Conservation (phyloP, 2,329 filamentous ascomycete genomes). For the Teratosphaeria epicoccoides region DNA sequence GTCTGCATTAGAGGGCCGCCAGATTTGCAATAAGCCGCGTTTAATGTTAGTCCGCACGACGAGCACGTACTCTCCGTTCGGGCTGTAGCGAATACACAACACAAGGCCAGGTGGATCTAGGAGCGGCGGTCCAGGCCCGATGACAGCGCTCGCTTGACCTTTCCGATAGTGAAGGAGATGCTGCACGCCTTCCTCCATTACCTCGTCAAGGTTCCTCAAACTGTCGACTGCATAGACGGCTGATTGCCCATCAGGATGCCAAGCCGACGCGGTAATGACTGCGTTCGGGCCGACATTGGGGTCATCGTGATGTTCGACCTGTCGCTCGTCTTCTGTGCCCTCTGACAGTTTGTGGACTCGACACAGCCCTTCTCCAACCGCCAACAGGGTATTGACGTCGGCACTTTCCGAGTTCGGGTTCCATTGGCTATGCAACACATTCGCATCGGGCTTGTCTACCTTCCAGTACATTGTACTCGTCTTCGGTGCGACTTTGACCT, state of each 20-base stretch:
- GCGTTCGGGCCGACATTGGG: constrained; percentile 16
- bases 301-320: constrained; percentile 19
- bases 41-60: constrained; percentile 20
- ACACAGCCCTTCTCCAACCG: constrained; percentile 25
- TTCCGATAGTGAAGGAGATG: constrained; percentile 18
- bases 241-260: constrained; percentile 25
- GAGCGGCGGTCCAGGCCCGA: constrained; percentile 13
- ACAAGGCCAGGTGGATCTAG: constrained; percentile 21
- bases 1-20: constrained; percentile 11
- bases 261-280: constrained; percentile 24
- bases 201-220: constrained; percentile 12
- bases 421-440: constrained; percentile 21
- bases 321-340: constrained; percentile 10
- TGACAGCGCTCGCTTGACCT: constrained; percentile 12
- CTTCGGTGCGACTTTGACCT: constrained; percentile 21
- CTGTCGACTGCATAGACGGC: constrained; percentile 21
- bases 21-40: constrained; percentile 24
- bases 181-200: constrained; percentile 10
- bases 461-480: constrained; percentile 26
- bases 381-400: constrained; percentile 20
- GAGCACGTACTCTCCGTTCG: constrained; percentile 20
- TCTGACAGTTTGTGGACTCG: constrained; percentile 24
- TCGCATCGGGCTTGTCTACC: constrained; percentile 21
- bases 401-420: constrained; percentile 15
- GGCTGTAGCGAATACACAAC: constrained; percentile 21